Evolutionary conservation across 306 rosid genomes (phyloP).

Genomic region (Prunus armeniaca): DNA sequence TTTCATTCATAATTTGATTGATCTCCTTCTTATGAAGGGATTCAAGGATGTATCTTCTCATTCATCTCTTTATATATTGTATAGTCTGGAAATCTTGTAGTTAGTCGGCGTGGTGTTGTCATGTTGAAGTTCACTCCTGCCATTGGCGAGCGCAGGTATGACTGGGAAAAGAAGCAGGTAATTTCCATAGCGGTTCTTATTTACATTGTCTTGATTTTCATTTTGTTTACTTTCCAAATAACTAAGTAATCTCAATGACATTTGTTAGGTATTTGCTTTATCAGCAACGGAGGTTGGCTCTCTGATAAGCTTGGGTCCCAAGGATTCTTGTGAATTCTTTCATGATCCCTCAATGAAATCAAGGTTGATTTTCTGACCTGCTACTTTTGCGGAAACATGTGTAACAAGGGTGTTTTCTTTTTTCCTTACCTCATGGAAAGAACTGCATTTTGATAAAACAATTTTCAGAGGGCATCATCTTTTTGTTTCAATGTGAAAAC

Average conservation of each 20-base stretch:
- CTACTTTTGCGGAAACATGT: neutral
- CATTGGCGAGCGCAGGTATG: constrained; percentile 48
- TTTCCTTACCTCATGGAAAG: neutral
- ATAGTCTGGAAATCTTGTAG: constrained; percentile 53
- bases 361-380: constrained; percentile 46
- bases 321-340: constrained; percentile 85
- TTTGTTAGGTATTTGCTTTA: constrained; percentile 64
- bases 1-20: neutral
- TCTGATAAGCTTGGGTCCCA: constrained; percentile 73
- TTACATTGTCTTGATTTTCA: neutral
- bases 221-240: neutral
- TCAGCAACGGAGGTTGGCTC: constrained; percentile 85
- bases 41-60: constrained; percentile 4
- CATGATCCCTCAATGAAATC: constrained; percentile 89
- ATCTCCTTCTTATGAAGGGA: neutral
- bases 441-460: constrained; percentile 13
- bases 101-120: constrained; percentile 54
- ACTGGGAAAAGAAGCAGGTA: constrained; percentile 44
- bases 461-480: constrained; percentile 11
- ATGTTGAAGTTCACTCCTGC: constrained; percentile 43
- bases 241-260: constrained; percentile 4
- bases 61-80: constrained; percentile 17
- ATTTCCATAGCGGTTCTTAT: neutral
- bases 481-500: neutral
- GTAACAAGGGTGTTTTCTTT: neutral